Conservation (phyloP, 805 yeast genomes). For the Saccharomyces paradoxus region DNA sequence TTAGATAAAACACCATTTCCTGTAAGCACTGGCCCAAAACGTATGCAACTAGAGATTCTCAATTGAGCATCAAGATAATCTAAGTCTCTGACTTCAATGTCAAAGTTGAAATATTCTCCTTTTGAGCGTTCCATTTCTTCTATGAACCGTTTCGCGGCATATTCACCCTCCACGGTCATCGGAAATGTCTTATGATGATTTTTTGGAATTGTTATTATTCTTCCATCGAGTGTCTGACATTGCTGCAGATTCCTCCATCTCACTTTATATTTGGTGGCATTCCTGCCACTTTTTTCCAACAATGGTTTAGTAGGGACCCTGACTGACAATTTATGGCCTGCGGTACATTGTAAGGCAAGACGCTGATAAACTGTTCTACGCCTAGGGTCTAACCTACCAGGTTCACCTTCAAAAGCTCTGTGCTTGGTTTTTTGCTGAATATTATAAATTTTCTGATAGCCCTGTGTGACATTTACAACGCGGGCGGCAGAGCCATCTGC, state of each 20-base stretch:
- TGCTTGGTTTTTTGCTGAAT: slow-evolving; percentile 29
- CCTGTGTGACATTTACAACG: slow-evolving; percentile 37
- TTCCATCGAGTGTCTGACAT: slow-evolving; percentile 15
- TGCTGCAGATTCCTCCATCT: slow-evolving; percentile 17
- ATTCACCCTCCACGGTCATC: slow-evolving; percentile 17
- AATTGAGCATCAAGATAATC: slow-evolving; percentile 24
- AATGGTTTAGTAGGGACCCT: slow-evolving; percentile 14
- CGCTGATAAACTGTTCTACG: slow-evolving; percentile 15
- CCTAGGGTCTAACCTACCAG: slow-evolving; percentile 12
- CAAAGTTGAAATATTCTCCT: slow-evolving; percentile 31
- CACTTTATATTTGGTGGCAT: slow-evolving; percentile 11
- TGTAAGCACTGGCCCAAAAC: slow-evolving; percentile 31
- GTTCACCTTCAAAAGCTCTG: slow-evolving; percentile 17
- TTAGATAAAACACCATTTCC: slow-evolving; percentile 31
- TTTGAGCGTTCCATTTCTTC: slow-evolving; percentile 21
- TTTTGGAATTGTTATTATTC: slow-evolving; percentile 18
- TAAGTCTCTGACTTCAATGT: slow-evolving; percentile 34
- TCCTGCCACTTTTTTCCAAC: slow-evolving; percentile 16
- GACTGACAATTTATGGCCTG: slow-evolving; percentile 15
- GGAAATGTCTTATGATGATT: slow-evolving; percentile 20
- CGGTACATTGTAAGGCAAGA: slow-evolving; percentile 17
- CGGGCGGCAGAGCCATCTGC: slow-evolving; percentile 35
- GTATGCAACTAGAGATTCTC: slow-evolving; percentile 29
- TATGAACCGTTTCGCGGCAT: slow-evolving; percentile 22
- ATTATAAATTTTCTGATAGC: slow-evolving; percentile 36